phyloP scores from a whole-genome alignment of 2,329 filamentous ascomycete species.

The Aspergillus uvarum region DNA sequence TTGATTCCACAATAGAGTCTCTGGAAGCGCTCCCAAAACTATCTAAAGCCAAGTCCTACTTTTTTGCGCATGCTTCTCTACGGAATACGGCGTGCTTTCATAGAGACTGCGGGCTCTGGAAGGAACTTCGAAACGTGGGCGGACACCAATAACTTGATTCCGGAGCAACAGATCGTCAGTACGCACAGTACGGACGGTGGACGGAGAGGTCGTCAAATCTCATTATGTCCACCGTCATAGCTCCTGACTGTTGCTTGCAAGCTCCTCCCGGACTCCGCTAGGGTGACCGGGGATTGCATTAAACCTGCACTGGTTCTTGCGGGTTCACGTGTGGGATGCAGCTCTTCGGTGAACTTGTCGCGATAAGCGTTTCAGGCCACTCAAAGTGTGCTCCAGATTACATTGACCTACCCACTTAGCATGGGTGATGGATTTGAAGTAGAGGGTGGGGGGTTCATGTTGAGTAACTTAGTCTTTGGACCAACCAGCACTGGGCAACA shows the following conservation, averaged over 20 bases:
- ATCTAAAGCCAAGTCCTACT: too few species aligned
- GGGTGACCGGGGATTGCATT: neutral
- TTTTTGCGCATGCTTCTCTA: too few species aligned
- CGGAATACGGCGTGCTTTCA: neutral
- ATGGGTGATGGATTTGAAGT: neutral
- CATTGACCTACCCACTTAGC: neutral
- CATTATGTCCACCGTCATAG: neutral
- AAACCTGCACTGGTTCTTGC: neutral
- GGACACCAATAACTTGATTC: neutral
- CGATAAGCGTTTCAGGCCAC: neutral
- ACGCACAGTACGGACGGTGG: neutral
- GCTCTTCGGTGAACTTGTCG: neutral
- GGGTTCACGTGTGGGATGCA: constrained; percentile 17
- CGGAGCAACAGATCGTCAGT: neutral
- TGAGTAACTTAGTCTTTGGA: constrained; percentile 7
- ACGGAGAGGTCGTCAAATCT: neutral
- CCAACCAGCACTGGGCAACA: constrained; percentile 14
- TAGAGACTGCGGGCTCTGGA: neutral
- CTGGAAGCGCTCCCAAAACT: neutral
- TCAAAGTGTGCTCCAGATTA: neutral
- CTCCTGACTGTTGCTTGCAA: neutral
- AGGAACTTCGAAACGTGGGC: neutral
- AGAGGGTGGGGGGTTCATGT: constrained; percentile 1
- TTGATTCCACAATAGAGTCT: neutral
- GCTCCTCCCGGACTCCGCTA: neutral